A percentile compares a stretch with the other conserved stretches of the same genome.
Evolutionary conservation across 2,329 filamentous ascomycete genomes (phyloP).

Genomic region (Colletotrichum magnum): DNA sequence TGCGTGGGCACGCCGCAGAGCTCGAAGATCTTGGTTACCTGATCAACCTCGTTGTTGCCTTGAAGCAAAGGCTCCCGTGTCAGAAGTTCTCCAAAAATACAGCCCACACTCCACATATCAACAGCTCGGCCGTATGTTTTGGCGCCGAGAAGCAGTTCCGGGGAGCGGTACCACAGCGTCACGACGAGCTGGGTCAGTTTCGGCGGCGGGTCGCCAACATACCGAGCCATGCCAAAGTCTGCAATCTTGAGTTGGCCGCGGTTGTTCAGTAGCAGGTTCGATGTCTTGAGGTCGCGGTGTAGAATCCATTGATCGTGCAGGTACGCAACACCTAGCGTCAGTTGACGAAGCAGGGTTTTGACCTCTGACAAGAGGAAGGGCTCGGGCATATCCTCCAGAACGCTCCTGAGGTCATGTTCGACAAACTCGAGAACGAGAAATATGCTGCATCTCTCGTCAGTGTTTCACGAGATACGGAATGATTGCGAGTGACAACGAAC

Average conservation of each 20-base stretch:
- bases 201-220: conserved; percentile 82
- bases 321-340: conserved; percentile 84
- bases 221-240: conserved; percentile 98
- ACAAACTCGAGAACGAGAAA: conserved; percentile 98
- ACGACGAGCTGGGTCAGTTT: conserved; percentile 94
- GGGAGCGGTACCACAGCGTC: conserved; percentile 95
- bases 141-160: conserved; percentile 89
- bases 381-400: conserved; percentile 94
- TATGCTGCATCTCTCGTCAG: conserved; percentile 68
- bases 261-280: conserved; percentile 95
- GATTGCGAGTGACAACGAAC: conserved; percentile 52
- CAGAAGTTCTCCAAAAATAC: conserved; percentile 94
- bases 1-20: conserved; percentile 90
- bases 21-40: conserved; percentile 89
- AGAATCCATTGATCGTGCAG: conserved; percentile 93
- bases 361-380: conserved; percentile 93
- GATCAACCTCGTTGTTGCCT: conserved; percentile 92
- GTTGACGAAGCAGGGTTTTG: conserved; percentile 89
- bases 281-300: conserved; percentile 93
- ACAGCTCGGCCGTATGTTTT: conserved; percentile 81
- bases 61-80: conserved; percentile 86
- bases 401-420: conserved; percentile 94
- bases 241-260: conserved; percentile 95
- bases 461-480: conserved; percentile 52
- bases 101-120: conserved; percentile 97